phyloP scores from a whole-genome alignment of 495 filamentous ascomycete genomes.

The Sordaria brevicollis region DNA sequence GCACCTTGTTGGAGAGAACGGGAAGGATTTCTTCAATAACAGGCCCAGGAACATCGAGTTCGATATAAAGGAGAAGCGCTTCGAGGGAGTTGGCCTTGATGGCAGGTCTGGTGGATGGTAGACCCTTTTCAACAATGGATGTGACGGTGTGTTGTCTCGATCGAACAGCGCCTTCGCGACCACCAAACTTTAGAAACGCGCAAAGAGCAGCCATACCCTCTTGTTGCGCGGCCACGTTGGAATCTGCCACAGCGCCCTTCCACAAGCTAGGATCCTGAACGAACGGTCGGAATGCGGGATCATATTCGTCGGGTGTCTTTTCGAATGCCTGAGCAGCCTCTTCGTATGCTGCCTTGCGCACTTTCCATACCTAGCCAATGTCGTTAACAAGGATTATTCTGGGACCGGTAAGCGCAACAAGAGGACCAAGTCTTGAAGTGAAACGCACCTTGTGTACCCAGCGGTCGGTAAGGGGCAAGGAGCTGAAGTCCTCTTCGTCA shows the following conservation, averaged over 20 bases:
- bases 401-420: background rate
- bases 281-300: constrained; percentile 78
- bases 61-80: constrained; percentile 78
- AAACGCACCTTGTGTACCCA: constrained; percentile 73
- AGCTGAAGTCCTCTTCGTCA: constrained; percentile 77
- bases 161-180: constrained; percentile 66
- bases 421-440: background rate
- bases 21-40: constrained; percentile 88
- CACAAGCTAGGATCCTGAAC: constrained; percentile 74
- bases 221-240: constrained; percentile 94
- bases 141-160: constrained; percentile 65
- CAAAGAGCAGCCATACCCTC: constrained; percentile 83
- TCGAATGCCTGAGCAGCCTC: constrained; percentile 82
- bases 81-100: constrained; percentile 83
- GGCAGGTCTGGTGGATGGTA: constrained; percentile 73
- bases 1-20: constrained; percentile 78
- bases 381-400: constrained; percentile 5
- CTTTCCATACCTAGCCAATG: constrained; percentile 81
- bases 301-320: constrained; percentile 73
- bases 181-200: constrained; percentile 81
- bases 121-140: constrained; percentile 82
- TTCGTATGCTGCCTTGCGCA: constrained; percentile 90
- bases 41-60: constrained; percentile 76
- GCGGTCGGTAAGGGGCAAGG: constrained; percentile 69
- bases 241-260: constrained; percentile 90